phyloP scores from a whole-genome alignment of 2,329 filamentous ascomycete genomes.

The Ilyonectria destructans region DNA sequence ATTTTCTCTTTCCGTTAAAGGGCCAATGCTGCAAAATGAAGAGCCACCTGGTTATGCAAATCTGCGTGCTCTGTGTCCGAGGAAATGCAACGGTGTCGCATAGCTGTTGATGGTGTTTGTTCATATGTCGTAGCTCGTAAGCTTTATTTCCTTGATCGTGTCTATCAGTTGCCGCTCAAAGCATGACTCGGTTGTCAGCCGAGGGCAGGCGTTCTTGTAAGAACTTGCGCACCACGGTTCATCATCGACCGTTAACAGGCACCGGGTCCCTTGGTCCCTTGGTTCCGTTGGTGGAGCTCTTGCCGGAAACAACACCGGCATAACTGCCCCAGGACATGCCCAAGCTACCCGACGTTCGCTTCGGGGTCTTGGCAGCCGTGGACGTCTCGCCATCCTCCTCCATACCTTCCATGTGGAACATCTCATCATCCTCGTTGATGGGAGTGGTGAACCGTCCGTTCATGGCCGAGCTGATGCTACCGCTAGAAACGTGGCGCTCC shows the following conservation, averaged over 20 bases:
- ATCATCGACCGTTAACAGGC: constrained; percentile 54
- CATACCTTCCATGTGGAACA: constrained; percentile 76
- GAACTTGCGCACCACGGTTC: not conserved
- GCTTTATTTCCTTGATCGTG: constrained; percentile 36
- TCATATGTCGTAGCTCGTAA: constrained; percentile 45
- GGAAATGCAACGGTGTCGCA: constrained; percentile 41
- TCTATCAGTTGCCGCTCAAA: constrained; percentile 38
- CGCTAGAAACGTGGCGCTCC: constrained; percentile 74
- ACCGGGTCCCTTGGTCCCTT: constrained; percentile 52
- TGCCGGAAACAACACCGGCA: constrained; percentile 55
- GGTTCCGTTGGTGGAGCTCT: constrained; percentile 46
- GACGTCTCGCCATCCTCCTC: constrained; percentile 72
- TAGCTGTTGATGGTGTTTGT: constrained; percentile 25
- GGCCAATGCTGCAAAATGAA: constrained; percentile 40
- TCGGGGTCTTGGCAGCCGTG: constrained; percentile 62
- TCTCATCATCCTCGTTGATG: constrained; percentile 76
- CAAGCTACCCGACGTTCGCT: constrained; percentile 65
- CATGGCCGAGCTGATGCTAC: constrained; percentile 69
- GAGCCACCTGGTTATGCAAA: constrained; percentile 30
- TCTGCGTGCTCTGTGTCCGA: constrained; percentile 31
- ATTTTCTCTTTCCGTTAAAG: constrained; percentile 43
- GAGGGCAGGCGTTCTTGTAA: not conserved
- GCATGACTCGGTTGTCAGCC: constrained; percentile 16
- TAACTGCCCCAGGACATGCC: constrained; percentile 61
- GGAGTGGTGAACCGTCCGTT: constrained; percentile 75